Evolutionary conservation across 2,329 filamentous ascomycete genomes (phyloP).

Genomic region (Exophiala mesophila): DNA sequence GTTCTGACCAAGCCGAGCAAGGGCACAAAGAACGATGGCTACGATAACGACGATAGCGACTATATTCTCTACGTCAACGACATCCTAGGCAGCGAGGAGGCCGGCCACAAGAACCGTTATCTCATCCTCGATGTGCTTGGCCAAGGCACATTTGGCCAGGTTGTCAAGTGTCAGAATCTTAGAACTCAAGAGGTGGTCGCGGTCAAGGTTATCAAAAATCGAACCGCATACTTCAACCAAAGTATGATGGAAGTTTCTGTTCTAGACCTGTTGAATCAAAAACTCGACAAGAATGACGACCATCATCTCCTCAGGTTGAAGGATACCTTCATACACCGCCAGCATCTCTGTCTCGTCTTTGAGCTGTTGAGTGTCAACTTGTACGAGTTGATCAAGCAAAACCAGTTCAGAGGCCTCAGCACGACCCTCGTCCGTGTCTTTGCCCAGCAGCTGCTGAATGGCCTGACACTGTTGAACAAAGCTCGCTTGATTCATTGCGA

Average conservation of each 20-base stretch:
- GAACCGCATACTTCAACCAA: constrained; percentile 98
- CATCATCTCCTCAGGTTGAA: constrained; percentile 92
- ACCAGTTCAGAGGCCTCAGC: constrained; percentile 94
- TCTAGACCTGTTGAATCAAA: constrained; percentile 93
- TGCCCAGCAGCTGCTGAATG: constrained; percentile 92
- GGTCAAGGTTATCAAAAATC: constrained; percentile 98
- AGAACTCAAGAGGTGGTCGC: constrained; percentile 98
- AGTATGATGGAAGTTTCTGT: constrained; percentile 99
- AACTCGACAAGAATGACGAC: constrained; percentile 98
- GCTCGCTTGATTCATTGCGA: constrained; percentile 96
- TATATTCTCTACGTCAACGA: constrained; percentile 99
- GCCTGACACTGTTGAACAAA: constrained; percentile 87
- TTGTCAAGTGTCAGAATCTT: constrained; percentile 97
- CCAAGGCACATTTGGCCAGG: constrained; percentile 96
- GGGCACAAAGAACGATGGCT: constrained; percentile 96
- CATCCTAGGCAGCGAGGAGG: constrained; percentile 94
- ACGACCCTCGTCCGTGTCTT: constrained; percentile 96
- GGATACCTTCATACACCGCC: constrained; percentile 95
- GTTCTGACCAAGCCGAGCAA: constrained; percentile 98
- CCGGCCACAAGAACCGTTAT: constrained; percentile 98
- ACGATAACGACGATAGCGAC: constrained; percentile 98
- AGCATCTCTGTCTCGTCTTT: constrained; percentile 94
- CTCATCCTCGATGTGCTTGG: constrained; percentile 94
- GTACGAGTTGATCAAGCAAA: constrained; percentile 98
- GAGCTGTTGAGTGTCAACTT: constrained; percentile 95